phyloP scores from a whole-genome alignment of 1,139 yeast species.

The Geotrichum carabidarum region DNA sequence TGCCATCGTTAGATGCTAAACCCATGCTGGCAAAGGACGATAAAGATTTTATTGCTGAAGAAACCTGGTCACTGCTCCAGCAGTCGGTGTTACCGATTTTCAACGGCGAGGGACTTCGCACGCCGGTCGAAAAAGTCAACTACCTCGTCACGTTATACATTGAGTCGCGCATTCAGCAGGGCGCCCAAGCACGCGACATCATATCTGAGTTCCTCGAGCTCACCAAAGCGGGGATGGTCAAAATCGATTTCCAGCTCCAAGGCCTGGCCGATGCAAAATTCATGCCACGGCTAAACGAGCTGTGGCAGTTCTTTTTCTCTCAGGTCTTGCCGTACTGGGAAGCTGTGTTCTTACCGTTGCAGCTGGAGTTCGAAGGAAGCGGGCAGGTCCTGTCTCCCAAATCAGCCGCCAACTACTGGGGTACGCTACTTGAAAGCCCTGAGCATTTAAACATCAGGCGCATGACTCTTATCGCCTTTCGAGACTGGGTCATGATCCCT shows the following conservation, averaged over 20 bases:
- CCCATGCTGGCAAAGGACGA: conserved; percentile 39
- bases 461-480: conserved; percentile 34
- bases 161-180: conserved; percentile 39
- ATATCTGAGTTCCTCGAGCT: conserved; percentile 47
- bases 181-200: conserved; percentile 40
- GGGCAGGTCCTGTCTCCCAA: conserved; percentile 36
- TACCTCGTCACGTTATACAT: conserved; percentile 47
- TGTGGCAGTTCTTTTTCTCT: conserved; percentile 54
- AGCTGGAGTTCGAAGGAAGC: conserved; percentile 44
- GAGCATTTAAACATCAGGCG: conserved; percentile 34
- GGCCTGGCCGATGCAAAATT: conserved; percentile 27
- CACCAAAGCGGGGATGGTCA: conserved; percentile 42
- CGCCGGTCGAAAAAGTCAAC: conserved; percentile 56
- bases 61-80: conserved; percentile 47
- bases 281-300: conserved; percentile 34
- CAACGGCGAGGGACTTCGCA: conserved; percentile 44
- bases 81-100: conserved; percentile 46
- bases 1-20: conserved; percentile 35
- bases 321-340: conserved; percentile 53
- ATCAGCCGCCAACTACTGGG: conserved; percentile 41
- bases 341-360: conserved; percentile 58
- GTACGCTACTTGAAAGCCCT: conserved; percentile 32
- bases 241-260: conserved; percentile 36
- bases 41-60: conserved; percentile 45
- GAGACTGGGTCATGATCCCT: conserved; percentile 39